Conservation (phyloP, 345 rosid species). For the Camelina sativa region DNA sequence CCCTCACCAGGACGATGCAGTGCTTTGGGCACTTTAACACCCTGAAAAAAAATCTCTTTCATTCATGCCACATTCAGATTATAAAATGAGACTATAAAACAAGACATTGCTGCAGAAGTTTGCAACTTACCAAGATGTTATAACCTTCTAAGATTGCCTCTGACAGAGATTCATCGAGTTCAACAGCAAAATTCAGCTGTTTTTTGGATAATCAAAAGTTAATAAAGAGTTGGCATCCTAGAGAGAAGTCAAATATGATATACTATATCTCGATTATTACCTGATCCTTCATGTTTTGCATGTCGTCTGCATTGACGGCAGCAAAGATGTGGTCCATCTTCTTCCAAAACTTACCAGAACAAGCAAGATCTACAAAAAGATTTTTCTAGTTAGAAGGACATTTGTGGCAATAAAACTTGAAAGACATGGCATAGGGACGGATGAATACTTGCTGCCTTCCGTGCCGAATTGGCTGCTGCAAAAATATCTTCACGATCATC, state of each 20-base stretch:
- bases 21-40: constrained; percentile 50
- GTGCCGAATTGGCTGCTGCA: constrained; percentile 84
- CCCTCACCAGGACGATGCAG: constrained; percentile 50
- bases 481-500: constrained; percentile 86
- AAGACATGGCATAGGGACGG: constrained; percentile 35
- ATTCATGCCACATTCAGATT: constrained; percentile 17
- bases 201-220: constrained; percentile 33
- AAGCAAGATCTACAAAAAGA: constrained; percentile 64
- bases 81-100: constrained; percentile 25
- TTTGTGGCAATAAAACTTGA: constrained; percentile 26
- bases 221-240: constrained; percentile 20
- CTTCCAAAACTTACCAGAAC: constrained; percentile 83
- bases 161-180: constrained; percentile 69
- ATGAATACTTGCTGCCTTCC: constrained; percentile 66
- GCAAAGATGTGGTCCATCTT: constrained; percentile 78
- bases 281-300: constrained; percentile 79
- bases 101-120: constrained; percentile 18
- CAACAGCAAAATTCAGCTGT: constrained; percentile 75
- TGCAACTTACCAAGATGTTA: constrained; percentile 57
- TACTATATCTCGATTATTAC: constrained; percentile 45
- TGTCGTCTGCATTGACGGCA: constrained; percentile 65
- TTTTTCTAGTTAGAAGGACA: constrained; percentile 28
- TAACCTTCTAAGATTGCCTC: constrained; percentile 59
- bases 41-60: constrained; percentile 48
- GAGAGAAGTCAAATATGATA: constrained; percentile 13